Conservation (phyloP, 139 green algal species). For the Picochlorum sp. region DNA sequence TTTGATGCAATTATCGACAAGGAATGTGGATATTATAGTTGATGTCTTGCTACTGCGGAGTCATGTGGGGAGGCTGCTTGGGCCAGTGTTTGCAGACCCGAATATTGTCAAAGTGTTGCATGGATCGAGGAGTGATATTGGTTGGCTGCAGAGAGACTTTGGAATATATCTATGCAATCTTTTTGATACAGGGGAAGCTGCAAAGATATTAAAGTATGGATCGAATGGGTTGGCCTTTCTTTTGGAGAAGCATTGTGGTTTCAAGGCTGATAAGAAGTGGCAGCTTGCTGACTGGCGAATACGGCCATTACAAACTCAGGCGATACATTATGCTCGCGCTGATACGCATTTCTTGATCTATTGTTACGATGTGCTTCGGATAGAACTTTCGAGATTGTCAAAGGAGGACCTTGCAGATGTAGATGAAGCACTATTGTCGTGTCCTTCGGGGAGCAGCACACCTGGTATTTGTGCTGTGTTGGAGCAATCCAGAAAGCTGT, state of each 20-base stretch:
- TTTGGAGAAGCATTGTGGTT: conserved; percentile 60
- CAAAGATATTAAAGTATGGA: conserved; percentile 22
- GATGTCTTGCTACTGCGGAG: conserved; percentile 66
- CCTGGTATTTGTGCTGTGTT: conserved; percentile 51
- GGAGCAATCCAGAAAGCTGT: conserved; percentile 66
- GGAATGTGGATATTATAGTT: conserved; percentile 74
- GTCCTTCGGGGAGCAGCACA: not conserved
- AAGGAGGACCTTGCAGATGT: conserved; percentile 9
- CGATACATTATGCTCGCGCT: conserved; percentile 76
- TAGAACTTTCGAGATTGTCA: conserved; percentile 13
- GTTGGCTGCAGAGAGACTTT: conserved; percentile 87
- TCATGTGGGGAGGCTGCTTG: conserved; percentile 41
- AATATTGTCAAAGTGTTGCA: conserved; percentile 83
- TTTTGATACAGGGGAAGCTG: conserved; percentile 90
- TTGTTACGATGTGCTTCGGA: conserved; percentile 69
- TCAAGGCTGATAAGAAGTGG: conserved; percentile 59
- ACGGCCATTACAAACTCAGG: conserved; percentile 62
- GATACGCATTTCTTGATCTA: conserved; percentile 95
- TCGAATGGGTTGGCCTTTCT: conserved; percentile 61
- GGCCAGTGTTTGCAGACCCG: conserved; percentile 55
- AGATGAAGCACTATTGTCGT: conserved; percentile 5
- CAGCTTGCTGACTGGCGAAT: conserved; percentile 94
- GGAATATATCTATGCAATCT: conserved; percentile 88
- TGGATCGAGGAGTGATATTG: conserved; percentile 75
- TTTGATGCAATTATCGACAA: conserved; percentile 85